Conservation (phyloP, 2,329 filamentous ascomycete species). For the Diaporthe destruens region DNA sequence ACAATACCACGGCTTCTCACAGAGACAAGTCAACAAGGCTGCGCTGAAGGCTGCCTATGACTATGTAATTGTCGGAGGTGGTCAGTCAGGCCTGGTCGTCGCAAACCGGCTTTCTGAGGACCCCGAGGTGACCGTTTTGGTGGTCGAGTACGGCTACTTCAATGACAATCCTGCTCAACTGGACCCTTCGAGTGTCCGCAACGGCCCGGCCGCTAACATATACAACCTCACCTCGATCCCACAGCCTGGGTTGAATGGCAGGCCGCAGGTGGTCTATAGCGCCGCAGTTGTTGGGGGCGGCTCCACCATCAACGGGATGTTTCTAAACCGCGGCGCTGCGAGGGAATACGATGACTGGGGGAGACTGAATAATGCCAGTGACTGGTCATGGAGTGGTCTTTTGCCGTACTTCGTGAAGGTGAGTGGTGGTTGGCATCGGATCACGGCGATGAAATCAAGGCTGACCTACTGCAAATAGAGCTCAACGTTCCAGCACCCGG, state of each 20-base stretch:
- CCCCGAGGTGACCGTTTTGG: not conserved
- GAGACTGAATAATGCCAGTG: constrained; percentile 2
- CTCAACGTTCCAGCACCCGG: not conserved
- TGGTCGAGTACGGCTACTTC: constrained; percentile 7
- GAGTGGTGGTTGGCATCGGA: not conserved
- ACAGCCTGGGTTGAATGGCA: not conserved
- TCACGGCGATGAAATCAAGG: not conserved
- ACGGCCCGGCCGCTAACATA: not conserved
- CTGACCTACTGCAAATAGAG: not conserved
- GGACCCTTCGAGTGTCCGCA: not conserved
- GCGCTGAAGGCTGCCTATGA: not conserved
- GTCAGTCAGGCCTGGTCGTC: constrained; percentile 3
- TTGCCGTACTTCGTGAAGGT: constrained; percentile 1
- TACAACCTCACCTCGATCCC: constrained; percentile 6
- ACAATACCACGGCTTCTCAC: not conserved
- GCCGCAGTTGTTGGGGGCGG: not conserved
- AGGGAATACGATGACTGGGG: not conserved
- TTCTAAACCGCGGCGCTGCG: constrained; percentile 3
- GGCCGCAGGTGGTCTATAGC: not conserved
- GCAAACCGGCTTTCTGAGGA: not conserved
- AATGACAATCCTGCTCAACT: not conserved
- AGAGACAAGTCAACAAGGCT: not conserved
- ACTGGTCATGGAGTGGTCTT: constrained; percentile 7
- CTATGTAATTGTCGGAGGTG: not conserved
- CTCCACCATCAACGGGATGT: not conserved